Evolutionary conservation across 106 monocot species (phyloP), one percentile per base, ranked within the genome.

Genomic region (Apostasia shenzhenica): DNA sequence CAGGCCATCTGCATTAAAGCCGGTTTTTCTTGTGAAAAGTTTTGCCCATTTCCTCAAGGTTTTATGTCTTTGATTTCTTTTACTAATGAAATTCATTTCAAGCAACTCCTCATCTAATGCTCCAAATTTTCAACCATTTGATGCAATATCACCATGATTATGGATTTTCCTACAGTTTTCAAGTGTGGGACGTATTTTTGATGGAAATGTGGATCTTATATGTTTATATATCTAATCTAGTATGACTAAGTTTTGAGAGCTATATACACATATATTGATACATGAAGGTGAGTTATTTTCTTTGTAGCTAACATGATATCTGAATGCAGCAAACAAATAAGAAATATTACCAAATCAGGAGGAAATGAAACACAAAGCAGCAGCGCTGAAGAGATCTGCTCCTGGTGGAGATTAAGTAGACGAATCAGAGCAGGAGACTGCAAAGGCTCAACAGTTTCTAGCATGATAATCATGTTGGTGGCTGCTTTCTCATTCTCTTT

Each of bases 321-420:
- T 2, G 5, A 56, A 14, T 47, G 52, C 84, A 84, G 84, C 59
- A 70, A 77, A 66, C 70, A 54, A 39, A 3, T 60, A 40, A 70
- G 61, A 43, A 79, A 65, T 47, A 6, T 66, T 49, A 67, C 80
- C 6, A 63, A 10, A 48, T 37, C 52, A 38, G 73, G 46, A 48
- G 37, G 11, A 14, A 77, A 70, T 64, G 39, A 66, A 2, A 74
- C 70, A 57, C 59, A 61, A 41, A 64, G 57, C 11, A 73, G 73
- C 48, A 70, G 55, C 41, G 73, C 63, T 3, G 73, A 74, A 66
- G 75, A 72, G 57, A 68, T 45, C 38, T 55, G 59, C 38, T 73
- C 37, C 14, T 70, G 62, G 72, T 70, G 62, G 72, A 73, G 62
- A 64, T 14, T 58, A 13, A 68, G 76, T 60, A 79, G 53, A 52